Percentiles rank a stretch among this genome's conserved stretches.
Evolutionary conservation across 2,329 filamentous ascomycete species (phyloP).

Genomic region (Ophiostoma pallidulum): DNA sequence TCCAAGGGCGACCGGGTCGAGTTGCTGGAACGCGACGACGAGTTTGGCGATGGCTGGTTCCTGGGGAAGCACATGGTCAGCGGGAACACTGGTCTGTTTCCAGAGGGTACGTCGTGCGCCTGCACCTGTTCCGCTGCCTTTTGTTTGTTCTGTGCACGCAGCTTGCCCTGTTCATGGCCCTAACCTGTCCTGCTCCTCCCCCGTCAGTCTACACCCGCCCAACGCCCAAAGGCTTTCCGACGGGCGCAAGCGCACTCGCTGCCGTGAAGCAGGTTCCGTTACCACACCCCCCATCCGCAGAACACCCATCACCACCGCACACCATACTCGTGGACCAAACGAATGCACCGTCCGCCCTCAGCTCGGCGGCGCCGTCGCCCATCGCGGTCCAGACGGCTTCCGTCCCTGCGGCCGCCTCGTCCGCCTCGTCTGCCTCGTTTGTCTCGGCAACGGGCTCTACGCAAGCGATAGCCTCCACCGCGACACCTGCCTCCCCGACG

Average conservation of each 20-base stretch:
- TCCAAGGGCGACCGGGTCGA: slow-evolving; percentile 77
- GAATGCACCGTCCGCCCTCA: slow-evolving; percentile 19
- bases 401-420: neutral
- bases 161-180: neutral
- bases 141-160: neutral
- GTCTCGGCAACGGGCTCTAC: too few relatives aligned
- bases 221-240: slow-evolving; percentile 35
- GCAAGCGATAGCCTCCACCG: slow-evolving; percentile 10
- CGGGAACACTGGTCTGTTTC: slow-evolving; percentile 68
- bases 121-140: slow-evolving; percentile 1
- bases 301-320: neutral
- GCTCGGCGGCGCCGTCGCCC: slow-evolving; percentile 12
- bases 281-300: neutral
- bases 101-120: slow-evolving; percentile 54
- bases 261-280: slow-evolving; percentile 12
- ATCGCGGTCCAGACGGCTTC: neutral
- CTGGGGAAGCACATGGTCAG: slow-evolving; percentile 65
- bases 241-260: slow-evolving; percentile 20
- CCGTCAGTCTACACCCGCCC: slow-evolving; percentile 51
- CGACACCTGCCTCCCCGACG: slow-evolving; percentile 20
- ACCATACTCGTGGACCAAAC: slow-evolving; percentile 18
- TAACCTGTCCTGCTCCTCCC: slow-evolving; percentile 21
- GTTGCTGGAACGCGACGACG: slow-evolving; percentile 75
- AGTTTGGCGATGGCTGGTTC: slow-evolving; percentile 85
- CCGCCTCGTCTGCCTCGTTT: neutral